phyloP scores from a whole-genome alignment of 495 filamentous ascomycete species.

The Venustampulla echinocandica region DNA sequence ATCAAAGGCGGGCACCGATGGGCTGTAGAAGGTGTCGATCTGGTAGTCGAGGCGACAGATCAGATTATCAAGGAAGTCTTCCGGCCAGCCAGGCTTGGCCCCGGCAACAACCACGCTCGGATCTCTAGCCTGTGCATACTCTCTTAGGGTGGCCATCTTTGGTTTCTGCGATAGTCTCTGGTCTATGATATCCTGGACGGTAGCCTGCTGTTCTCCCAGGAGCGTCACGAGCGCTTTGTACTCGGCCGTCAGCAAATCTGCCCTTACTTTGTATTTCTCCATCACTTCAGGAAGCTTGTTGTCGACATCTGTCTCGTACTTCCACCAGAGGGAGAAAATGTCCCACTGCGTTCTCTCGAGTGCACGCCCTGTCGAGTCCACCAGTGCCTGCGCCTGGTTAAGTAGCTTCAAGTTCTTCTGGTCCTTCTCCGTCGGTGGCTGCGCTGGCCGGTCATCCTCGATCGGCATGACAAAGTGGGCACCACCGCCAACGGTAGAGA shows the following conservation, averaged over 20 bases:
- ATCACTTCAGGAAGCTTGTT: conserved; percentile 3
- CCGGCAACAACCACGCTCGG: conserved; percentile 39
- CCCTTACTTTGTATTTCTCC: not conserved
- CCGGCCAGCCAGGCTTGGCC: conserved; percentile 35
- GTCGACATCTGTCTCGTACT: not conserved
- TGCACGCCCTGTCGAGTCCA: conserved; percentile 14
- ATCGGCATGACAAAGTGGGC: not conserved
- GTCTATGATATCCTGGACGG: no score
- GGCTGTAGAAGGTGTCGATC: no score
- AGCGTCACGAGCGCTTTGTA: no score
- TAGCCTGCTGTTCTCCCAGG: no score
- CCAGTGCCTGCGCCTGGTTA: not conserved
- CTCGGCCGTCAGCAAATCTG: no score
- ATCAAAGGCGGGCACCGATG: no score
- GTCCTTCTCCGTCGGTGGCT: no score
- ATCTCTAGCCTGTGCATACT: no score
- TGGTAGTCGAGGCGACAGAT: conserved; percentile 28
- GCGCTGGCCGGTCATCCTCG: not conserved
- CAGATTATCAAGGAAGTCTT: conserved; percentile 34
- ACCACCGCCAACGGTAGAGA: not conserved
- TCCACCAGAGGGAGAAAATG: conserved; percentile 19
- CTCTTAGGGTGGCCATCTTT: no score
- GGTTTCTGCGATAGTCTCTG: no score
- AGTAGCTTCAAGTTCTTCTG: no score
- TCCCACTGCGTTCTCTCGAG: conserved; percentile 12